Evolutionary conservation across 1,139 yeast species (phyloP).

Genomic region (Debaryomyces psychrophilus): DNA sequence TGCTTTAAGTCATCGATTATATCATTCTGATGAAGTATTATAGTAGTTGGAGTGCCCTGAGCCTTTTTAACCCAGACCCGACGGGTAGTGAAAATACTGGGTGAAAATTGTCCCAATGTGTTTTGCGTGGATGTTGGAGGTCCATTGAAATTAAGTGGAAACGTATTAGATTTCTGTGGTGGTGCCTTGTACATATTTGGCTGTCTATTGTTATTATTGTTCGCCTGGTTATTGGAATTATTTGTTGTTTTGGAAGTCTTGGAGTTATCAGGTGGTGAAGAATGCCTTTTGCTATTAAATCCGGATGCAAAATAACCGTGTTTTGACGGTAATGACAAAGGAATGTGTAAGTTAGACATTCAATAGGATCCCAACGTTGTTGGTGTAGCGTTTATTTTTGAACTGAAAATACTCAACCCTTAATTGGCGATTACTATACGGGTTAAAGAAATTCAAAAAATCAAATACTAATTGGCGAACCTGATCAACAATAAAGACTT

Average conservation of each 20-base stretch:
- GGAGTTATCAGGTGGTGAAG: not conserved
- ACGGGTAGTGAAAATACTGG: constrained; percentile 18
- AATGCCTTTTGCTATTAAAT: not conserved
- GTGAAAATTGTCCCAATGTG: constrained; percentile 13
- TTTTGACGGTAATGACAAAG: not conserved
- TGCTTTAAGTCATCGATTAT: constrained; percentile 75
- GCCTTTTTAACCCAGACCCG: constrained; percentile 70
- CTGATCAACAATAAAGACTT: not conserved
- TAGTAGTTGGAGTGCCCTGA: constrained; percentile 67
- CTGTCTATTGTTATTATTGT: not conserved
- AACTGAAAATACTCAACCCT: not conserved
- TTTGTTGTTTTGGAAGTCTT: not conserved
- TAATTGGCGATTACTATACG: not conserved
- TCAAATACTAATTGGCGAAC: not conserved
- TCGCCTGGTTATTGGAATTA: not conserved
- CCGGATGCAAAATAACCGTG: constrained; percentile 2
- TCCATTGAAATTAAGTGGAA: constrained; percentile 7
- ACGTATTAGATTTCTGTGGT: not conserved
- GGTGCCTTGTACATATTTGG: not conserved
- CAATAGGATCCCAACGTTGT: not conserved
- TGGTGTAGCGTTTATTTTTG: not conserved
- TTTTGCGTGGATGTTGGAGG: constrained; percentile 8
- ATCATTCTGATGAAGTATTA: constrained; percentile 55
- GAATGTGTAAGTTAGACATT: constrained; percentile 5
- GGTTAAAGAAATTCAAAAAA: not conserved